phyloP scores from a whole-genome alignment of 163 green algal genomes.

The Coccomyxa subellipsoidea region DNA sequence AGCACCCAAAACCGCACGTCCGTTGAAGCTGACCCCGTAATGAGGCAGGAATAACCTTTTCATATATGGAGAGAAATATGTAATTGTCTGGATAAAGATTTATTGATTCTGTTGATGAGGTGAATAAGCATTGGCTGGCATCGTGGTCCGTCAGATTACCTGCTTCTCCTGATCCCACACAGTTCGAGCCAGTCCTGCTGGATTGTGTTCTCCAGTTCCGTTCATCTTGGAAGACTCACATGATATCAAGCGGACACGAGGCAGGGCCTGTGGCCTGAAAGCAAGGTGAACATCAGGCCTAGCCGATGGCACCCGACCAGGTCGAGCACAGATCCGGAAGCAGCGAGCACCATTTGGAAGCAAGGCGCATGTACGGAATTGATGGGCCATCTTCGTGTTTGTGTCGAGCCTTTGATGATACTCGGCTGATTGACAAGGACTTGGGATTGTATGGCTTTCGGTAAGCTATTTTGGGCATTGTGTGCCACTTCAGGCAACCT shows the following conservation, averaged over 20 bases:
- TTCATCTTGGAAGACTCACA: neutral
- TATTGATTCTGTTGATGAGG: neutral
- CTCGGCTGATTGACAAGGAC: no score
- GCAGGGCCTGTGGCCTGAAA: neutral
- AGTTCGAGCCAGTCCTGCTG: neutral
- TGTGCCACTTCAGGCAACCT: no score
- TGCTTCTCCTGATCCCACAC: conserved; percentile 1
- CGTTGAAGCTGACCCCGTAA: no score
- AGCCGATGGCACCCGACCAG: neutral
- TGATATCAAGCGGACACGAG: neutral
- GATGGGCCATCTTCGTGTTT: neutral
- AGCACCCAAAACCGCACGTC: no score
- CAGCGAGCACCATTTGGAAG: neutral
- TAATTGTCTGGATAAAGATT: no score
- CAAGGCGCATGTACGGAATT: neutral
- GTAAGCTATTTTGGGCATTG: no score
- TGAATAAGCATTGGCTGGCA: conserved; percentile 1
- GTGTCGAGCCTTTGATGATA: no score
- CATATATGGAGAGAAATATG: no score
- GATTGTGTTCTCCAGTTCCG: neutral
- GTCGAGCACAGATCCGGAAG: neutral
- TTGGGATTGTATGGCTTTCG: no score
- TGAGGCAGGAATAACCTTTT: no score
- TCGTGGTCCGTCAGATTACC: neutral
- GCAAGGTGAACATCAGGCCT: neutral